A percentile compares a stretch with the other conserved stretches of the same genome.
Evolutionary conservation across 1,139 yeast species (phyloP).

Genomic region (Williopsis jadinii): DNA sequence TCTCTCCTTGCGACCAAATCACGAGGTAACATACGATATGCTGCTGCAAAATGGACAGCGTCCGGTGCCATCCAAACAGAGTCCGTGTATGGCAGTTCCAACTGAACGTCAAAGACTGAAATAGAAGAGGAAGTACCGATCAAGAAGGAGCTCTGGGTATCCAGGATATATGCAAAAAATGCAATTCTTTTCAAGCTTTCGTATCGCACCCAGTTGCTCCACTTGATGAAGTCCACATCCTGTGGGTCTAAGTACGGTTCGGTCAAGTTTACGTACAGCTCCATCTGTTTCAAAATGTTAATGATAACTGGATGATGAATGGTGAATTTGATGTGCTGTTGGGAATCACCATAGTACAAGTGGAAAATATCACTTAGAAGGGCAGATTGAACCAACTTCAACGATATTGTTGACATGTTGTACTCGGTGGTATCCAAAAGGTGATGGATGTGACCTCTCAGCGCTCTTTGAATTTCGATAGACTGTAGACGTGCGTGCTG

Average conservation of each 20-base stretch:
- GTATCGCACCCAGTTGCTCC: constrained; percentile 28
- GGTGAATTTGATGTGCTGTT: constrained; percentile 16
- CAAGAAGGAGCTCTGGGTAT: constrained; percentile 23
- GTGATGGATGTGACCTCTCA: constrained; percentile 5
- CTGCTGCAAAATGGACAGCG: constrained; percentile 22
- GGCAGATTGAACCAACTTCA: constrained; percentile 24
- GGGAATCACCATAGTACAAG: constrained; percentile 21
- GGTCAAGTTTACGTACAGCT: constrained; percentile 16
- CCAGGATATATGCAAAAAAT: constrained; percentile 26
- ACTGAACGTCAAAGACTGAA: constrained; percentile 31
- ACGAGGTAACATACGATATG: constrained; percentile 29
- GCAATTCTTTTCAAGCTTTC: constrained; percentile 28
- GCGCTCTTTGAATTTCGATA: constrained; percentile 12
- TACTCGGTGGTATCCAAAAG: constrained; percentile 4
- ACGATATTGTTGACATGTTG: constrained; percentile 7
- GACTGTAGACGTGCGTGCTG: constrained; percentile 4
- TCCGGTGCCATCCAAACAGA: constrained; percentile 32
- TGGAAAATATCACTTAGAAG: constrained; percentile 21
- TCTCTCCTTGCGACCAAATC: constrained; percentile 21
- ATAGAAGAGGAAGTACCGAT: constrained; percentile 17
- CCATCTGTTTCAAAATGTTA: constrained; percentile 22
- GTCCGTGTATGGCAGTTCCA: constrained; percentile 37
- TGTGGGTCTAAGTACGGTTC: constrained; percentile 14
- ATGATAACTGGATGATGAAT: constrained; percentile 24
- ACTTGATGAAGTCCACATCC: constrained; percentile 11